phyloP scores from a whole-genome alignment of 768 basidiomycete genomes.

The Thelephora ganbajun region DNA sequence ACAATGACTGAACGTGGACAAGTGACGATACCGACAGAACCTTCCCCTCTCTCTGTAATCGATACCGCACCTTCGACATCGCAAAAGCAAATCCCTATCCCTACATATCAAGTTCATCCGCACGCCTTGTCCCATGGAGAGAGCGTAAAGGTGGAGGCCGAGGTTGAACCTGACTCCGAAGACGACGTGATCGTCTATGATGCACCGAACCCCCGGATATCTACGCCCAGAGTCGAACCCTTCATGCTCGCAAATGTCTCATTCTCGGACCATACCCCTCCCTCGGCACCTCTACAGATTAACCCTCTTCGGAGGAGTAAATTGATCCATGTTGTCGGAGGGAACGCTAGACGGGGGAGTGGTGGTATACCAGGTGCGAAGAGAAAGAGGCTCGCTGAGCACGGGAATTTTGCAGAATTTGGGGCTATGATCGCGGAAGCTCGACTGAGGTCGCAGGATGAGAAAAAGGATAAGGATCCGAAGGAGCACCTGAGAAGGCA shows the following conservation, averaged over 20 bases:
- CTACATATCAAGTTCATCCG: conserved; percentile 3
- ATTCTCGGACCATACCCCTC: conserved; percentile 16
- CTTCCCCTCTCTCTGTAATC: not conserved
- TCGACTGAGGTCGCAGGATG: conserved; percentile 19
- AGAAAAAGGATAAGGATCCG: conserved; percentile 21
- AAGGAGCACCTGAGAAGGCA: conserved; percentile 36
- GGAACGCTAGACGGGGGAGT: not conserved
- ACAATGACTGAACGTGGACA: conserved; percentile 8
- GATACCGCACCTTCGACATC: not conserved
- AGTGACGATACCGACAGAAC: conserved; percentile 25
- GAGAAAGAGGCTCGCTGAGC: conserved; percentile 17
- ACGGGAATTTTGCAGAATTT: conserved; percentile 30
- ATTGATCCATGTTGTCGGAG: not conserved
- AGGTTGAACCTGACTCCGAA: conserved; percentile 15
- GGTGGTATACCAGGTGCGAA: conserved; percentile 8
- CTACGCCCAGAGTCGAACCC: conserved; percentile 4
- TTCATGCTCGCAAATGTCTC: conserved; percentile 4
- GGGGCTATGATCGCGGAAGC: conserved; percentile 44
- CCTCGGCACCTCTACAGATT: conserved; percentile 3
- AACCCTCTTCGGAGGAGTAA: not conserved
- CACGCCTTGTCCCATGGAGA: conserved; percentile 5
- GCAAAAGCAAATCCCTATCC: not conserved
- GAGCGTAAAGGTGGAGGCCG: not conserved
- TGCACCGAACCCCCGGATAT: conserved; percentile 50
- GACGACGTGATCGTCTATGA: conserved; percentile 70